Percentiles rank a stretch among this genome's conserved stretches.
phyloP scores from a whole-genome alignment of 108 stramenopile species.

The Cyclostephanos tholiformis region DNA sequence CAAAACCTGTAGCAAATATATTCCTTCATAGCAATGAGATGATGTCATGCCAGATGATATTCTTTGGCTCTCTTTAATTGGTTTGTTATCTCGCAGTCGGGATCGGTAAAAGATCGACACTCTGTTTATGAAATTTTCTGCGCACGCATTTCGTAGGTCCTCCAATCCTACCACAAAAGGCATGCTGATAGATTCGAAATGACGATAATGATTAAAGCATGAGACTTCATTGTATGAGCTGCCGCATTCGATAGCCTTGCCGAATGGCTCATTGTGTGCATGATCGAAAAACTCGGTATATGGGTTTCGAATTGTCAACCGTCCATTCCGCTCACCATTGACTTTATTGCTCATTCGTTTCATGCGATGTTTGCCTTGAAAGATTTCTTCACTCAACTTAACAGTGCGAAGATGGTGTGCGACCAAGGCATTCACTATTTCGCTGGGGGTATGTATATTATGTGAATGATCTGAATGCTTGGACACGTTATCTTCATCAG shows the following conservation, averaged over 20 bases:
- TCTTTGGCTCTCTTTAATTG: background rate
- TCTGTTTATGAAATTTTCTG: conserved; percentile 39
- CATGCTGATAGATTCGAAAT: conserved; percentile 6
- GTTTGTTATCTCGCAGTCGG: background rate
- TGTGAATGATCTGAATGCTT: background rate
- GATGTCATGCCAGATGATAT: conserved; percentile 34
- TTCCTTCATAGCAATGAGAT: conserved; percentile 29
- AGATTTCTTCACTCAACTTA: background rate
- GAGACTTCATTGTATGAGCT: conserved; percentile 14
- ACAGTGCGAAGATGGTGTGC: conserved; percentile 22
- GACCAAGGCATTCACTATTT: conserved; percentile 15
- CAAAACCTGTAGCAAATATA: conserved; percentile 26
- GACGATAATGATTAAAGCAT: conserved; percentile 10
- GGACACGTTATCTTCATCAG: background rate
- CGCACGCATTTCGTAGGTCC: conserved; percentile 37
- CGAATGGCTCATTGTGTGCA: conserved; percentile 17
- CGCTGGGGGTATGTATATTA: background rate
- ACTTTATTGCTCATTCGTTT: conserved; percentile 28
- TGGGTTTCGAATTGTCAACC: conserved; percentile 55
- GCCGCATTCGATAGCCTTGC: conserved; percentile 34
- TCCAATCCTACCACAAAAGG: conserved; percentile 30
- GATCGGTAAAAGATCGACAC: conserved; percentile 1
- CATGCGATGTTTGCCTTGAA: background rate
- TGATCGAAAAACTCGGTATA: conserved; percentile 90
- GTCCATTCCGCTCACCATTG: conserved; percentile 8